These are phyloP conservation scores for Epipyxis sp. DNA, from an alignment of 108 stramenopile genomes.

Conservation along the genomic window DNA sequence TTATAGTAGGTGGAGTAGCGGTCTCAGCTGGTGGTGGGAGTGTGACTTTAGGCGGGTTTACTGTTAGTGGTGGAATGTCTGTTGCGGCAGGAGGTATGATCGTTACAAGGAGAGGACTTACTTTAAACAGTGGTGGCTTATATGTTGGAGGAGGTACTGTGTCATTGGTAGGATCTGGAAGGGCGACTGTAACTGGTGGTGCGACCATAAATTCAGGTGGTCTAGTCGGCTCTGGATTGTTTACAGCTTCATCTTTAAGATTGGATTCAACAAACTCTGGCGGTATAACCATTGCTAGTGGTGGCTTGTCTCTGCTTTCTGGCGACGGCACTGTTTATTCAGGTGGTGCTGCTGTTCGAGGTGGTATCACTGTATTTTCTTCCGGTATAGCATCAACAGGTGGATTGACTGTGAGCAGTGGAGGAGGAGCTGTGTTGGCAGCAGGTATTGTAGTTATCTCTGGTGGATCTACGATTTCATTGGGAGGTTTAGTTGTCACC, in stretches of 20 bases:
- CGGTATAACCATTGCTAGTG: not conserved
- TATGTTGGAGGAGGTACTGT: not conserved
- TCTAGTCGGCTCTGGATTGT: not conserved
- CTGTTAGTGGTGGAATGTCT: conserved; percentile 8
- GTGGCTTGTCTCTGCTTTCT: not conserved
- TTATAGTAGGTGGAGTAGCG: conserved; percentile 11
- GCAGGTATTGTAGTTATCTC: conserved; percentile 11
- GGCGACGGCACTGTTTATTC: conserved; percentile 19
- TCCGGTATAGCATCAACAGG: conserved; percentile 4
- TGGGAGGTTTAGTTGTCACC: not conserved
- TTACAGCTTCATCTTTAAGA: conserved; percentile 1
- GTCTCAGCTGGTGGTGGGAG: not conserved
- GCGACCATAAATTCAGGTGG: not conserved
- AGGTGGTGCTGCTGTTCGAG: not conserved
- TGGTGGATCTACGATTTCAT: not conserved
- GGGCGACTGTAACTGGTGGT: not conserved
- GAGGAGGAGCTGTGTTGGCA: not conserved
- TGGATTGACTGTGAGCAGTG: conserved; percentile 11
- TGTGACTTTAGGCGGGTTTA: not conserved
- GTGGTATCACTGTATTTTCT: not conserved
- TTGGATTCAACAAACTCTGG: not conserved
- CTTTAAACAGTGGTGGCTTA: conserved; percentile 4
- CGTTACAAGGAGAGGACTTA: not conserved
- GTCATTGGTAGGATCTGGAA: not conserved
- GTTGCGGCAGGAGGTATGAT: not conserved